A percentile compares a stretch with the other conserved stretches of the same genome.
Conservation (phyloP, 2,329 filamentous ascomycete species). For the Nothomitra cinnamomea region DNA sequence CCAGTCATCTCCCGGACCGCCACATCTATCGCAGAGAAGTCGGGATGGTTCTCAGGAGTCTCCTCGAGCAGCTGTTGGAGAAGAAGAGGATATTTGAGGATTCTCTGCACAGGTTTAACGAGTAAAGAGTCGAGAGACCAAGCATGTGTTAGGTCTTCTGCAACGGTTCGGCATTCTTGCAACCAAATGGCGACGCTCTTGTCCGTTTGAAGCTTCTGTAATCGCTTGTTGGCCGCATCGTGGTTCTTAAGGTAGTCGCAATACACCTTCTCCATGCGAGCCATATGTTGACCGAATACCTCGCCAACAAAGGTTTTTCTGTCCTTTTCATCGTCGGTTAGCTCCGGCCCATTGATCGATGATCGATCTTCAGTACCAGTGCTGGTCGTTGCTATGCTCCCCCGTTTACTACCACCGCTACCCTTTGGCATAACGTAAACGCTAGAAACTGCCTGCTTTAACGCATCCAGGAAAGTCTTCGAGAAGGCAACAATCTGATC, state of each 20-base stretch:
- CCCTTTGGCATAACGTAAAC: slow-evolving; percentile 55
- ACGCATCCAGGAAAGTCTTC: slow-evolving; percentile 55
- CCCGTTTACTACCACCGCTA: slow-evolving; percentile 26
- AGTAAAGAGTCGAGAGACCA: slow-evolving; percentile 95
- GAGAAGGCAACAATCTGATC: slow-evolving; percentile 84
- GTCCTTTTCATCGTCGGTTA: slow-evolving; percentile 36
- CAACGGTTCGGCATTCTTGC: slow-evolving; percentile 80
- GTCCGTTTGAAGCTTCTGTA: slow-evolving; percentile 37
- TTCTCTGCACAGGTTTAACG: slow-evolving; percentile 89
- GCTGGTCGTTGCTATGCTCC: slow-evolving; percentile 27
- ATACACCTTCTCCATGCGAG: slow-evolving; percentile 46
- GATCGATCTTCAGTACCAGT: slow-evolving; percentile 17
- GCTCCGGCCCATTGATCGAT: slow-evolving; percentile 15
- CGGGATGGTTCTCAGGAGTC: slow-evolving; percentile 70
- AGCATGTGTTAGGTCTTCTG: slow-evolving; percentile 77
- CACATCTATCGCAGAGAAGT: slow-evolving; percentile 51
- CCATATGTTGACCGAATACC: slow-evolving; percentile 37
- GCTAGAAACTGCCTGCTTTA: slow-evolving; percentile 64
- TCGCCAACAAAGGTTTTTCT: slow-evolving; percentile 39
- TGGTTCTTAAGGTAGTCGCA: slow-evolving; percentile 48
- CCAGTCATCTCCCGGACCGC: slow-evolving; percentile 53
- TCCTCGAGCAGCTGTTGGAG: slow-evolving; percentile 63
- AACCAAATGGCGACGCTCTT: slow-evolving; percentile 63
- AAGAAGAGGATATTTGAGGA: slow-evolving; percentile 84
- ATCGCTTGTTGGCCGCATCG: slow-evolving; percentile 43